Percentiles rank a stretch among this genome's conserved stretches.
phyloP scores from a whole-genome alignment of 1,284 basidiomycete species.

The Moesziomyces antarcticus region DNA sequence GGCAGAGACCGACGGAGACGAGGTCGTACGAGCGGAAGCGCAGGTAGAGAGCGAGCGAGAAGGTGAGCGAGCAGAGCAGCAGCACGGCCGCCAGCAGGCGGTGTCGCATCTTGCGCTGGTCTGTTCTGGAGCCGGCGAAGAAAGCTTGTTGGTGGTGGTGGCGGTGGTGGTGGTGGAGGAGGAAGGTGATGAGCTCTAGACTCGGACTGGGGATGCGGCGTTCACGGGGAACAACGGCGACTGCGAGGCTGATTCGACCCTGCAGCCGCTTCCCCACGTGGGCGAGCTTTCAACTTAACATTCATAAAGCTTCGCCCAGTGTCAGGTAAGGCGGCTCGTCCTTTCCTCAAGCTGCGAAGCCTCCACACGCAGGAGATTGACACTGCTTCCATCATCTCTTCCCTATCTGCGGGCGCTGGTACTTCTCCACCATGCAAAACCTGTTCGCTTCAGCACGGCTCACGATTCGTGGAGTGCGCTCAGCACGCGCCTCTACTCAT shows the following conservation, averaged over 20 bases:
- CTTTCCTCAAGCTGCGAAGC: background rate
- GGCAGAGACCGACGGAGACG: slow-evolving; percentile 28
- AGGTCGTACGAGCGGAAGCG: slow-evolving; percentile 35
- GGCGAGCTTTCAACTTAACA: background rate
- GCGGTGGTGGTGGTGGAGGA: background rate
- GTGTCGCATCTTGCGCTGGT: slow-evolving; percentile 15
- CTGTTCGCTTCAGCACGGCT: background rate
- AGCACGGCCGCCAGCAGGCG: slow-evolving; percentile 13
- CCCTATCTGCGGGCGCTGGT: background rate
- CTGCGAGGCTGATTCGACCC: background rate
- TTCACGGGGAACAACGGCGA: background rate
- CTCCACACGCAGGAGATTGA: background rate
- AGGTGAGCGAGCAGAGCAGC: slow-evolving; percentile 11
- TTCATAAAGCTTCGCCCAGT: background rate
- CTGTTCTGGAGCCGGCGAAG: background rate
- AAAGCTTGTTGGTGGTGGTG: background rate
- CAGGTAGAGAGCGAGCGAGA: slow-evolving; percentile 23
- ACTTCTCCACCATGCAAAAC: background rate
- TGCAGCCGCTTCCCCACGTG: background rate
- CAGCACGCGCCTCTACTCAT: background rate
- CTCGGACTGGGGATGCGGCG: too few relatives aligned
- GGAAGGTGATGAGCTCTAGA: too few relatives aligned
- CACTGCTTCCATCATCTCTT: background rate
- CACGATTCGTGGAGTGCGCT: background rate
- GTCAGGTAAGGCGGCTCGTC: background rate